Evolutionary conservation across 371 early-diverging fungal species (phyloP).

Genomic region (Lichtheimia hyalospora): DNA sequence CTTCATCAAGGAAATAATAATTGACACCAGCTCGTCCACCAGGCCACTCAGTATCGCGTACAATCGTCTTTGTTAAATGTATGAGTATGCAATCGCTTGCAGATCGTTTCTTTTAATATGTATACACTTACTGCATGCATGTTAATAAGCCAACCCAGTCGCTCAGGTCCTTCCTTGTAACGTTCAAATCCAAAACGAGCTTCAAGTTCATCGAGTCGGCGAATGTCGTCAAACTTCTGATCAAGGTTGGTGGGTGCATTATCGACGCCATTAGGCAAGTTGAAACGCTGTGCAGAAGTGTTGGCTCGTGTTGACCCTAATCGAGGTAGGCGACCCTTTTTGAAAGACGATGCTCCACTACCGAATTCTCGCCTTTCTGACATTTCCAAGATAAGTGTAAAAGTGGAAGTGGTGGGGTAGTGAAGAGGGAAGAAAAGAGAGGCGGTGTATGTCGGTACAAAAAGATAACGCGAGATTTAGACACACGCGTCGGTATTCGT

Average conservation of each 20-base stretch:
- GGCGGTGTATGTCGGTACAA: too few species aligned
- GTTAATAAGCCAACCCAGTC: slow-evolving; percentile 94
- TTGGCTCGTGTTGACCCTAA: slow-evolving; percentile 10
- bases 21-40: slow-evolving; percentile 83
- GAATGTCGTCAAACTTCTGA: slow-evolving; percentile 44
- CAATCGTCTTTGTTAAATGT: slow-evolving; percentile 42
- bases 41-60: slow-evolving; percentile 64
- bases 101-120: too few species aligned
- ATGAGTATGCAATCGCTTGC: too few species aligned
- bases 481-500: too few species aligned
- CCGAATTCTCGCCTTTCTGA: slow-evolving; percentile 6
- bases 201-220: slow-evolving; percentile 64
- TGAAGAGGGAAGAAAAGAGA: too few species aligned
- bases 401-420: too few species aligned
- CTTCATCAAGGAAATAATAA: slow-evolving; percentile 90
- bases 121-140: slow-evolving; percentile 81
- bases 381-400: neutral
- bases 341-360: slow-evolving; percentile 2
- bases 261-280: slow-evolving; percentile 8
- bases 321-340: slow-evolving; percentile 3
- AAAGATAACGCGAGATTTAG: too few species aligned
- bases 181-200: slow-evolving; percentile 78
- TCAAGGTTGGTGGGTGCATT: slow-evolving; percentile 19
- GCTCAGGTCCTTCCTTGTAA: slow-evolving; percentile 77
- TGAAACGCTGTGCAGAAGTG: slow-evolving; percentile 9